phyloP scores from a whole-genome alignment of 495 filamentous ascomycete species.

The Annulohypoxylon nitens region DNA sequence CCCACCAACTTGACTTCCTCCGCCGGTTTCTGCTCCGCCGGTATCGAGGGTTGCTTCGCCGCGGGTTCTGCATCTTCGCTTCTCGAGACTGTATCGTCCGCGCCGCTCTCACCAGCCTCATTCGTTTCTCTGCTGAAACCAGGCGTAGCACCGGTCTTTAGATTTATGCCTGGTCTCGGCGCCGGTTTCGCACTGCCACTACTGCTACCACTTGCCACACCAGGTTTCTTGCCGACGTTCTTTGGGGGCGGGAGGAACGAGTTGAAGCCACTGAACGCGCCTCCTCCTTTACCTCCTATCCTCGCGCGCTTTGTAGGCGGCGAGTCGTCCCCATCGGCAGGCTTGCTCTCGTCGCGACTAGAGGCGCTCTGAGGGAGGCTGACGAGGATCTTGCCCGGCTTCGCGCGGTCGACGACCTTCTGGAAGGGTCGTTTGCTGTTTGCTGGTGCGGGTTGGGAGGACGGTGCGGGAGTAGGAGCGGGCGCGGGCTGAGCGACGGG shows the following conservation, averaged over 20 bases:
- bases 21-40: slow-evolving; percentile 62
- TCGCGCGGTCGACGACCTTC: slow-evolving; percentile 81
- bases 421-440: slow-evolving; percentile 70
- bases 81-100: slow-evolving; percentile 27
- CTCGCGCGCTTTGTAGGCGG: slow-evolving; percentile 80
- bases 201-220: slow-evolving; percentile 50
- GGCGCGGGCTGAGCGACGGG: slow-evolving; percentile 57
- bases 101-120: slow-evolving; percentile 43
- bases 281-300: slow-evolving; percentile 59
- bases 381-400: slow-evolving; percentile 85
- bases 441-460: slow-evolving; percentile 34
- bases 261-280: slow-evolving; percentile 80
- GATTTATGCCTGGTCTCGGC: slow-evolving; percentile 67
- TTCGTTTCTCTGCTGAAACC: slow-evolving; percentile 76
- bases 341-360: slow-evolving; percentile 52
- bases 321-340: slow-evolving; percentile 50
- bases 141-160: slow-evolving; percentile 84
- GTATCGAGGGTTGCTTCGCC: slow-evolving; percentile 55
- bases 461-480: slow-evolving; percentile 14
- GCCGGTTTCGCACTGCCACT: slow-evolving; percentile 53
- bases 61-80: slow-evolving; percentile 41
- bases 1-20: slow-evolving; percentile 76
- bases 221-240: slow-evolving; percentile 57
- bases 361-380: slow-evolving; percentile 69
- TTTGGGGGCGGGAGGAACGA: slow-evolving; percentile 91